Base-by-base conservation (phyloP, 495 filamentous ascomycete genomes). In the Apodospora peruviana region DNA sequence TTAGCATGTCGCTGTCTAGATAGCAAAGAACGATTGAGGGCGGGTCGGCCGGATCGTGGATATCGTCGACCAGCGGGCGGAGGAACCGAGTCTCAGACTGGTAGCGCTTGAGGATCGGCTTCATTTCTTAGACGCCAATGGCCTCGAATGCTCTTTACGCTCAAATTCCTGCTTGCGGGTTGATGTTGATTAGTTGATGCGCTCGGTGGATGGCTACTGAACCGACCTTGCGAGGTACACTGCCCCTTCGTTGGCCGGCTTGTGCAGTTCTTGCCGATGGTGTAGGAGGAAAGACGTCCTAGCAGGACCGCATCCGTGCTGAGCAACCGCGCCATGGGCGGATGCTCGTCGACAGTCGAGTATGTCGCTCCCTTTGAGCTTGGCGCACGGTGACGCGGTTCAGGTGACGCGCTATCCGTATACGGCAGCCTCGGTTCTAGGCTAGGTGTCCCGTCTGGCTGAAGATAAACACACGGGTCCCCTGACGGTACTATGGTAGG, bases 101-200 rank as follows among this genome's bases (percentile, higher is more conserved):
- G 56, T 72, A 73, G 53, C 52, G 65, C 44, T 58, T 63, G 12
- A 74, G 61, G 50, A 76, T 45, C 62, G 21, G 61, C 60, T 53
- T 76, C 70, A 50, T 75, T 74, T 34, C 62, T 53, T 18, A 73
- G 42, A 17, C 64, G 65, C 58, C 53, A 61, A 50, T 72, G 64
- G 43, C 45, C 44, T 11, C 58, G 50, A 22, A 64, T 60, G 40
- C 58, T 70, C 53, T 73, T 73, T 40, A 70, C 55, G 24, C 29
- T 48, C 49, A 48, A 25, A 40, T 60, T 61, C 45, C 60, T 70
- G 35, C 21, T 42, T 24, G 36, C 35, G 17, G 44, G n/a, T n/a
- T n/a, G n/a, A n/a, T n/a, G n/a, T n/a, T n/a, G n/a, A n/a, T n/a
- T n/a, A n/a, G n/a, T n/a, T n/a, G n/a, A n/a, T n/a, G n/a, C n/a